Percentiles rank a stretch among this genome's conserved stretches.
Conservation (phyloP, 2,329 filamentous ascomycete species). For the Raffaelea ambrosiae region DNA sequence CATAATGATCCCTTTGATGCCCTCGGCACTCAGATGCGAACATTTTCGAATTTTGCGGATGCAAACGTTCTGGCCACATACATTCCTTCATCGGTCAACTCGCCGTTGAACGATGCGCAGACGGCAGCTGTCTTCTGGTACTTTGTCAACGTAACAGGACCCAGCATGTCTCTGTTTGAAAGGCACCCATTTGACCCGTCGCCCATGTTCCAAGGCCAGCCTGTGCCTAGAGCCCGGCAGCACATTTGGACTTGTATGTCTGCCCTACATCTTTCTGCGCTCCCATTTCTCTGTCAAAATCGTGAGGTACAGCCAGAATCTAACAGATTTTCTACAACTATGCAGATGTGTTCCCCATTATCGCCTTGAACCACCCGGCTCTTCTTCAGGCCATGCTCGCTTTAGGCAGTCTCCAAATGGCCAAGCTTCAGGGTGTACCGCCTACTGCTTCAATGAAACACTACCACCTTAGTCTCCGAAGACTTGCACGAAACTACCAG, state of each 20-base stretch:
- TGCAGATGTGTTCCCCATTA: slow-evolving; percentile 73
- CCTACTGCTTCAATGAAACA: slow-evolving; percentile 80
- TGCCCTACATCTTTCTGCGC: neutral
- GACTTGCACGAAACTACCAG: slow-evolving; percentile 67
- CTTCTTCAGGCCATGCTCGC: slow-evolving; percentile 88
- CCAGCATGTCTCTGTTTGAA: slow-evolving; percentile 81
- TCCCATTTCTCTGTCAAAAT: neutral
- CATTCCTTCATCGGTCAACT: slow-evolving; percentile 53
- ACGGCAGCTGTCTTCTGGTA: slow-evolving; percentile 82
- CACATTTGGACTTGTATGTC: slow-evolving; percentile 55
- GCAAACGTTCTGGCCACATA: slow-evolving; percentile 55
- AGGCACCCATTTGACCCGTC: slow-evolving; percentile 67
- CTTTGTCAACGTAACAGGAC: slow-evolving; percentile 82
- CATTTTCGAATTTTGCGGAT: slow-evolving; percentile 39
- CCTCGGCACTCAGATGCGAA: slow-evolving; percentile 36
- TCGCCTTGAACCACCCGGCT: slow-evolving; percentile 77
- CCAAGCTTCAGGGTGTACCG: slow-evolving; percentile 66
- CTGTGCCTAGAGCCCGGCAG: slow-evolving; percentile 54
- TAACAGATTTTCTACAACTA: too few species aligned
- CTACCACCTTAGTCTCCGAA: slow-evolving; percentile 76
- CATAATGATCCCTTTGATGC: slow-evolving; percentile 26
- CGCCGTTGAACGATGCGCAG: slow-evolving; percentile 70
- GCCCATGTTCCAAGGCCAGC: slow-evolving; percentile 52
- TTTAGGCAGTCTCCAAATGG: slow-evolving; percentile 77
- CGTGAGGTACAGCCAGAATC: too few species aligned